These are phyloP conservation scores for Pseudotsuga menziesii DNA, from an alignment of 75 land plant genomes.

Conservation along the genomic window DNA sequence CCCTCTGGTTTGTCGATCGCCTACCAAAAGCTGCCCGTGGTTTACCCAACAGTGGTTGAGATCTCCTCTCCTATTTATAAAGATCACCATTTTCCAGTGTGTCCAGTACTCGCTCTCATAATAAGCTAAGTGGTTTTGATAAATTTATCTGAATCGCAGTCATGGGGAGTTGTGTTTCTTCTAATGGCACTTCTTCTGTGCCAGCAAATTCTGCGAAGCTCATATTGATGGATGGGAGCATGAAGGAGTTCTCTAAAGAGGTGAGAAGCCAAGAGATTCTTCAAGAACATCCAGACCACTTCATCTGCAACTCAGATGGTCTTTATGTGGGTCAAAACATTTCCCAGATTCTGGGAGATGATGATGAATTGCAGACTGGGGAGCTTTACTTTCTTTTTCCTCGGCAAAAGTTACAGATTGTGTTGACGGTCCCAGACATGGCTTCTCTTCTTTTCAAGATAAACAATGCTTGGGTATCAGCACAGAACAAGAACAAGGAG, in stretches of 20 bases:
- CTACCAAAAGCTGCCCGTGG: too few species aligned
- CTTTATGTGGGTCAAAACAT: constrained; percentile 29
- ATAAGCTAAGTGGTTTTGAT: too few species aligned
- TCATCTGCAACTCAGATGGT: constrained; percentile 40
- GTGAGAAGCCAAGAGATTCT: background rate
- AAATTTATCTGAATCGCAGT: background rate
- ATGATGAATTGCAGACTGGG: constrained; percentile 17
- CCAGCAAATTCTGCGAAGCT: background rate
- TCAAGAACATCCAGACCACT: background rate
- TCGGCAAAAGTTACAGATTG: constrained; percentile 10
- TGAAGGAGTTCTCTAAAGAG: background rate
- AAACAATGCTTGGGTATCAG: constrained; percentile 9
- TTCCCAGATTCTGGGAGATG: constrained; percentile 17
- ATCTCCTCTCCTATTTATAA: too few species aligned
- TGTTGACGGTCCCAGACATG: constrained; percentile 27
- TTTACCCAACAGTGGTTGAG: too few species aligned
- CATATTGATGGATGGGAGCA: constrained; percentile 2
- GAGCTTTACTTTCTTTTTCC: constrained; percentile 51
- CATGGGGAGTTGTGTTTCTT: background rate
- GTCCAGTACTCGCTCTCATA: too few species aligned
- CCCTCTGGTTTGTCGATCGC: too few species aligned
- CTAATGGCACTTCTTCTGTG: background rate
- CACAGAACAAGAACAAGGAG: background rate
- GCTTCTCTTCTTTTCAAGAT: constrained; percentile 31
- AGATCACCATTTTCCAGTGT: too few species aligned